Base-by-base conservation (phyloP, 257 asterid genomes). In the Linaria vulgaris region DNA sequence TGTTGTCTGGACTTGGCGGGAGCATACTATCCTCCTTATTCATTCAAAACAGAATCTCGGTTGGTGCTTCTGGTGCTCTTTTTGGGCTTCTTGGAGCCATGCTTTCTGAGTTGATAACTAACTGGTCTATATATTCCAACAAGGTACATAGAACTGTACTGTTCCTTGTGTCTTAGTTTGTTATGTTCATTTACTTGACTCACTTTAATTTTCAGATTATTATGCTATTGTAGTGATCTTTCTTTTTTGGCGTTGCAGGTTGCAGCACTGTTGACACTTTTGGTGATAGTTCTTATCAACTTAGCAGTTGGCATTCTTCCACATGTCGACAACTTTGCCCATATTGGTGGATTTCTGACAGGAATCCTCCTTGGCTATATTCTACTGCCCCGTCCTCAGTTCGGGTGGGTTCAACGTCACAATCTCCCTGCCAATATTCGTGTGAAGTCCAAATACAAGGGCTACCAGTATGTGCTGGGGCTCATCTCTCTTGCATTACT, bases 41-140 rank as follows among this genome's bases (percentile, higher is more conserved):
- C 68, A 77, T 89, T 58, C 83, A 63, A 50, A 74, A 75, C 51
- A 63, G 77, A 37, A 76, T 87, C 12, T 80, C 95, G 14, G 99
- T 87, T 39, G 99, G 99, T 67, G 96, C 99, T 66, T 92, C 99
- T 11, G 97, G 99, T 25, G 96, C 99, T 37, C 91, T 92, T 34
- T 89, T 89, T 56, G 99, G 99, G 43, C 94, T 92, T 76, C 96
- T 92, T 47, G 99, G 99, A 55, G 96, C 96, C 4, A 87, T 89
- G 96, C 95, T 92, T 46, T 74, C 99, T 0, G 99, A 92, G 82
- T 78, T 92, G 48, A 76, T 89, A 46, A 87, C 99, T 9, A 92
- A 92, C 62, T 92, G 99, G 99, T 76, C 83, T 63, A 87, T 92
- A 22, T 92, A 92, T 50, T 75, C 88, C 15, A 92, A 87, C 77